Conservation (phyloP, 148 eudicot genomes). For the Camellia japonica region DNA sequence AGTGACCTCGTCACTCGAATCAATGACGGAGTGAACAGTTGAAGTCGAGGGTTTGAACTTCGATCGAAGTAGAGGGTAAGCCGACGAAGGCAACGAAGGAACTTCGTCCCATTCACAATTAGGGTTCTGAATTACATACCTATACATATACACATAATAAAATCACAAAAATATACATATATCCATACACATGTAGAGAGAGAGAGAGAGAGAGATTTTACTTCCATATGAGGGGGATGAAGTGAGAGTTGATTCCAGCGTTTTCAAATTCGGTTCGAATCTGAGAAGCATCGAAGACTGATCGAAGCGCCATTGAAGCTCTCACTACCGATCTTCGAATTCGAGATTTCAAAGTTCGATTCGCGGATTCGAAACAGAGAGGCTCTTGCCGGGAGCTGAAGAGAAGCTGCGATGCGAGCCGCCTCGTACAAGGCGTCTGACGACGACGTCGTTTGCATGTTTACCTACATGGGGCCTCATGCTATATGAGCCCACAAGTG, state of each 20-base stretch:
- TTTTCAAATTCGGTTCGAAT: conserved; percentile 62
- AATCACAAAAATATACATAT: not conserved
- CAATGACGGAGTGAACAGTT: conserved; percentile 47
- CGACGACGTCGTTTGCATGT: no score
- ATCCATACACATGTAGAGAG: conserved; percentile 1
- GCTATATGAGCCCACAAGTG: no score
- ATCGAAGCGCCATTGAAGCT: conserved; percentile 40
- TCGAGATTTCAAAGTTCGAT: not conserved
- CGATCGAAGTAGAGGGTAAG: conserved; percentile 65
- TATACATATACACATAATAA: conserved; percentile 15
- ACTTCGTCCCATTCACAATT: conserved; percentile 73
- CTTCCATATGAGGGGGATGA: conserved; percentile 91
- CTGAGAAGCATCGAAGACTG: conserved; percentile 62
- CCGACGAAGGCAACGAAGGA: conserved; percentile 74
- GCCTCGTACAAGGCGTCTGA: no score
- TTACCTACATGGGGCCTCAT: no score
- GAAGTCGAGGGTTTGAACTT: conserved; percentile 68
- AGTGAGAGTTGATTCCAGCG: conserved; percentile 63
- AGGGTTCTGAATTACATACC: conserved; percentile 73
- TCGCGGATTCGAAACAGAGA: not conserved
- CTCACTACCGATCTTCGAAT: not conserved
- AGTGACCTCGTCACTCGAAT: conserved; percentile 75
- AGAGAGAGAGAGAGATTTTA: conserved; percentile 17
- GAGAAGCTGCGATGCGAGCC: no score
- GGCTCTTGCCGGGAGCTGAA: not conserved